Evolutionary conservation across 176 grass and related monocot genomes (phyloP), one percentile per base, ranked within the genome.

Genomic region (Cenchrus purpureus): DNA sequence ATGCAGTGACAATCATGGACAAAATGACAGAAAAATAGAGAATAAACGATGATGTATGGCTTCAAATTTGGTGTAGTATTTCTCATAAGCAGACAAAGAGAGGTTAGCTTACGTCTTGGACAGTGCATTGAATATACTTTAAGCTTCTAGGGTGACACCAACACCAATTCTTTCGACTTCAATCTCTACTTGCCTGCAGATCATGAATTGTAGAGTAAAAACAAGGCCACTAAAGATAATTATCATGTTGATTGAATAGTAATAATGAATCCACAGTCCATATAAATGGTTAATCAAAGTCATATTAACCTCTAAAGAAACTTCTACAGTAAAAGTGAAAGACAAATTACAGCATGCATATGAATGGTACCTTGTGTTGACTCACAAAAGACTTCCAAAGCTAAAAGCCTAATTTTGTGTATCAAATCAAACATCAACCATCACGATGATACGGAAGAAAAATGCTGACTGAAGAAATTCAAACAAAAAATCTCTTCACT

Each of bases 91-190:
- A 81, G 10, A 81, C 42, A 90, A 64, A 44, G 69, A 81, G 74
- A 79, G 0, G 57, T 56, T 57, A 85, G 77, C 88, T 86, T 92
- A 99, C 93, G 93, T 99, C 79, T 99, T 99, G 43, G 93, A 86
- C 74, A 99, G 70, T 76, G 93, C 97, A 92, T 99, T 90, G 68
- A 96, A 99, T 88, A 99, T 91, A 80, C 84, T 85, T 91, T 99
- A 93, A 91, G 91, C 97, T 75, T 99, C 88, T 45, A 88, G 52
- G 76, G 97, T 99, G 71, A 99, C 93, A 86, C 91, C 97, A 9
- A 96, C 91, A 22, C 97, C 93, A 84, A 99, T 96, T 89, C 91
- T 87, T 84, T 92, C 97, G 0, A 91, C 93, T 82, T 92, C 97
- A 77, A 91, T 88, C 86, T 96, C 93, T 71, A 93, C 97, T 89